phyloP scores from a whole-genome alignment of 768 basidiomycete species.

The Tulasnella calospora region DNA sequence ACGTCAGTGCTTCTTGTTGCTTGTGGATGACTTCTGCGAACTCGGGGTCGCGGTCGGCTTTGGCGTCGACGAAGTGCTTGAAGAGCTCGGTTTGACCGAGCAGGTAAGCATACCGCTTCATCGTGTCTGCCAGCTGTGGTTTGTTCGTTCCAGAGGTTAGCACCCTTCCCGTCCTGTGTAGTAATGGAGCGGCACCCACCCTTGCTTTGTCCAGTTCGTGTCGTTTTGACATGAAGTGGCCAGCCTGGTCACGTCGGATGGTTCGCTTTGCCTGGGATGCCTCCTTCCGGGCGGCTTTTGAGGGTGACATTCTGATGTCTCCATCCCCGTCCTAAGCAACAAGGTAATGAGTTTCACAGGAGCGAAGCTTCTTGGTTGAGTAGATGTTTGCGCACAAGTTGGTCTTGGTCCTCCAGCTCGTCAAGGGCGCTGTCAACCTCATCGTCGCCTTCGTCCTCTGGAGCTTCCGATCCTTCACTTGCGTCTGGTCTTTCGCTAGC shows the following conservation, averaged over 20 bases:
- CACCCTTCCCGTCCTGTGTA: not conserved
- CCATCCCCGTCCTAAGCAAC: slow-evolving; percentile 17
- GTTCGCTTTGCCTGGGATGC: slow-evolving; percentile 43
- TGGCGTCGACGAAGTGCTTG: slow-evolving; percentile 96
- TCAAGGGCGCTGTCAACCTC: slow-evolving; percentile 51
- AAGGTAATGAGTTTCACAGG: not conserved
- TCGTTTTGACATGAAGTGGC: slow-evolving; percentile 61
- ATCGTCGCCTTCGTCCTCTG: slow-evolving; percentile 56
- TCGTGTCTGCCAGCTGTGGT: slow-evolving; percentile 76
- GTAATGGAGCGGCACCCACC: slow-evolving; percentile 39
- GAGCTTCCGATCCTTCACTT: slow-evolving; percentile 51
- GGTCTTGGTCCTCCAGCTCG: slow-evolving; percentile 44
- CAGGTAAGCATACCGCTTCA: slow-evolving; percentile 96
- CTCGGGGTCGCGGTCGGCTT: slow-evolving; percentile 87
- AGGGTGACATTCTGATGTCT: slow-evolving; percentile 27
- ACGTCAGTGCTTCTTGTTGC: slow-evolving; percentile 51
- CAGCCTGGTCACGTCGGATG: slow-evolving; percentile 61
- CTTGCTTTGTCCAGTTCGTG: slow-evolving; percentile 87
- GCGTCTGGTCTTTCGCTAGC: slow-evolving; percentile 49
- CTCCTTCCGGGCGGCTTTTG: slow-evolving; percentile 36
- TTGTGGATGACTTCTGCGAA: slow-evolving; percentile 80
- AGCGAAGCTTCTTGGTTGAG: not conserved
- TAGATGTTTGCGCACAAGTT: not conserved
- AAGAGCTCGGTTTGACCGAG: slow-evolving; percentile 97
- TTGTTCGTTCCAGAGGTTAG: slow-evolving; percentile 25